Conservation (phyloP, 2,329 filamentous ascomycete species). For the Cladophialophora yegresii region DNA sequence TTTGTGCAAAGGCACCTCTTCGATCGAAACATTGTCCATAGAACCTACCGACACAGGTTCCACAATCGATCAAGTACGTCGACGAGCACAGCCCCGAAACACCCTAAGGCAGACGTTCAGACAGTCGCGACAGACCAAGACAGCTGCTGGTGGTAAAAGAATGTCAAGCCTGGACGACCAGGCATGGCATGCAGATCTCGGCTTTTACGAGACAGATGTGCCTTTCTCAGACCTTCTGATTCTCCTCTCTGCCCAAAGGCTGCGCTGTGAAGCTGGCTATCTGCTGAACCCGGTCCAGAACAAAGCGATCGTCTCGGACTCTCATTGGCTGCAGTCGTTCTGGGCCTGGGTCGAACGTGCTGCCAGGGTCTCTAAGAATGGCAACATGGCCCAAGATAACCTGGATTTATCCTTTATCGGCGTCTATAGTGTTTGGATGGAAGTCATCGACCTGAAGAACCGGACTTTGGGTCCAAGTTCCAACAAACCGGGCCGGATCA, state of each 20-base stretch:
- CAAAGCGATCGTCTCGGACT: slow-evolving; percentile 56
- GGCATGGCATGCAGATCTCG: slow-evolving; percentile 30
- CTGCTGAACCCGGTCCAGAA: slow-evolving; percentile 58
- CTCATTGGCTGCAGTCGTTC: slow-evolving; percentile 58
- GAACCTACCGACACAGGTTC: slow-evolving; percentile 1
- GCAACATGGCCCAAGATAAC: slow-evolving; percentile 58
- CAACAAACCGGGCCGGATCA: slow-evolving; percentile 41
- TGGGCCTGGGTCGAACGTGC: slow-evolving; percentile 61
- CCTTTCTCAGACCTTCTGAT: slow-evolving; percentile 46
- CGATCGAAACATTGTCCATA: slow-evolving; percentile 1
- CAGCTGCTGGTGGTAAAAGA: slow-evolving; percentile 14
- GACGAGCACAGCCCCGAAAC: slow-evolving; percentile 28
- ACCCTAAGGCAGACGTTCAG: slow-evolving; percentile 24
- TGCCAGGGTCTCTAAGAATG: slow-evolving; percentile 45
- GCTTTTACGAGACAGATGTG: slow-evolving; percentile 36
- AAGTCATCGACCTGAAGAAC: slow-evolving; percentile 50
- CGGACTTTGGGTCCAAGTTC: slow-evolving; percentile 28
- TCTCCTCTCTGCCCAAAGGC: slow-evolving; percentile 48
- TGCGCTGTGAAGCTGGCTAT: slow-evolving; percentile 58
- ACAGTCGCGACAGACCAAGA: slow-evolving; percentile 27
- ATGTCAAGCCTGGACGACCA: slow-evolving; percentile 31
- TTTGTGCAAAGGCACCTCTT: slow-evolving; percentile 23
- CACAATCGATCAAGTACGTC: slow-evolving; percentile 19
- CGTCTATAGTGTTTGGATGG: slow-evolving; percentile 60
- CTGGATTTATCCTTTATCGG: slow-evolving; percentile 64